These are phyloP conservation scores for Rhododendron kiyosumense DNA, from an alignment of 148 eudicot species.

Conservation along the genomic window DNA sequence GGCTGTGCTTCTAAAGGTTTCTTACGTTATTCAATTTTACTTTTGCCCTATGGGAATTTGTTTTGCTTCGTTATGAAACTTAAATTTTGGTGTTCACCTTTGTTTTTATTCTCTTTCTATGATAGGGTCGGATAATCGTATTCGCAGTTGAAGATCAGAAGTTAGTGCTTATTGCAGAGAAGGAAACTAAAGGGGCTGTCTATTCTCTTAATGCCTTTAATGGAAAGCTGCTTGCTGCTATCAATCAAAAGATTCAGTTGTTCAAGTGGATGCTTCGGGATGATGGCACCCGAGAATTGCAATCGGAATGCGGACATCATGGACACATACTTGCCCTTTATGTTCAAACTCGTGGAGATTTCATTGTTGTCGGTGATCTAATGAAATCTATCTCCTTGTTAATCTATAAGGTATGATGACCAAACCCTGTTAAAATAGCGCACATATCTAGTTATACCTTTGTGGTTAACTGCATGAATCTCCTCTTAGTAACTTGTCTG, in stretches of 20 bases:
- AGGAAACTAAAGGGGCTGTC: constrained; percentile 96
- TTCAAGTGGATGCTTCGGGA: constrained; percentile 97
- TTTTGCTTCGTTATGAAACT: background rate
- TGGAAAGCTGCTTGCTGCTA: constrained; percentile 91
- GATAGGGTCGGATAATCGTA: constrained; percentile 79
- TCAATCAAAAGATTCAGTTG: constrained; percentile 93
- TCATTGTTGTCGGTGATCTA: constrained; percentile 92
- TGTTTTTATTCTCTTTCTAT: background rate
- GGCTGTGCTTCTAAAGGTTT: background rate
- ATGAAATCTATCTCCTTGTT: constrained; percentile 94
- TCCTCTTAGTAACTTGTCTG: background rate
- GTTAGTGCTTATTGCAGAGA: constrained; percentile 83
- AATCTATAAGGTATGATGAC: constrained; percentile 65
- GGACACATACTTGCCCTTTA: constrained; percentile 96
- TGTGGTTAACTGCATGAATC: background rate
- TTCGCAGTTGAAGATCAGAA: constrained; percentile 90
- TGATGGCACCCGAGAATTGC: constrained; percentile 86
- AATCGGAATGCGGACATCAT: constrained; percentile 96
- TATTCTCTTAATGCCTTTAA: constrained; percentile 88
- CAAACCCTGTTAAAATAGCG: background rate
- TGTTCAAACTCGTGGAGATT: constrained; percentile 97
- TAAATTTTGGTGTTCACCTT: background rate
- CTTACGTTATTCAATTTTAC: background rate
- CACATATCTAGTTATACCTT: background rate
- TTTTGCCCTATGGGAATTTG: background rate